These are phyloP conservation scores for Boletus barrowsii DNA, from an alignment of 768 basidiomycete genomes.

Conservation along the genomic window DNA sequence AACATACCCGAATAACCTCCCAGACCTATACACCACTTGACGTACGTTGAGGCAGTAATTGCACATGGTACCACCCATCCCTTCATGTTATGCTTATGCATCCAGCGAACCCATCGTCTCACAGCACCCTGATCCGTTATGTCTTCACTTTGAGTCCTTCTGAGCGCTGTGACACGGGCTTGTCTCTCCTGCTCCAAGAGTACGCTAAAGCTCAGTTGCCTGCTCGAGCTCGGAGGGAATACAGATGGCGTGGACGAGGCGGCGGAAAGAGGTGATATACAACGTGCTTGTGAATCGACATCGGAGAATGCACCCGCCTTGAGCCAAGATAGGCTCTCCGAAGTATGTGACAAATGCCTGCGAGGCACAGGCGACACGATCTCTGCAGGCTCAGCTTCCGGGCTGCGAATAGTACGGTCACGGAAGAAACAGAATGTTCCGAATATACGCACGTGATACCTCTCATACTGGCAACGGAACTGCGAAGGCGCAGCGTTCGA, in stretches of 20 bases:
- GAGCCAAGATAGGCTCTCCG: conserved; percentile 62
- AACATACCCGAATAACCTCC: conserved; percentile 80
- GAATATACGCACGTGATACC: conserved; percentile 14
- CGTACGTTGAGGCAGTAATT: conserved; percentile 49
- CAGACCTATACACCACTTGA: conserved; percentile 70
- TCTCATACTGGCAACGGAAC: conserved; percentile 12
- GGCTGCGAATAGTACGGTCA: conserved; percentile 6
- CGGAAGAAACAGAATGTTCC: neutral
- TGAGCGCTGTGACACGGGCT: conserved; percentile 11
- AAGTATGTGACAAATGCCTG: conserved; percentile 58
- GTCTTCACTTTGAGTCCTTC: conserved; percentile 13
- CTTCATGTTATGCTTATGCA: conserved; percentile 66
- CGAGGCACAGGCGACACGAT: conserved; percentile 68
- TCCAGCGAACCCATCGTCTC: conserved; percentile 71
- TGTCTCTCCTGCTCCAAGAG: conserved; percentile 36
- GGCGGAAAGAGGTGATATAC: conserved; percentile 42
- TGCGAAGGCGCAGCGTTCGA: conserved; percentile 17
- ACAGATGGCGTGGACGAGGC: conserved; percentile 28
- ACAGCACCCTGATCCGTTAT: conserved; percentile 42
- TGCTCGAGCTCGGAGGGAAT: conserved; percentile 19
- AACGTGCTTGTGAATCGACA: conserved; percentile 40
- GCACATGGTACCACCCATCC: conserved; percentile 56
- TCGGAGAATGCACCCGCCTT: conserved; percentile 40
- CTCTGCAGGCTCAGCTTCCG: conserved; percentile 34
- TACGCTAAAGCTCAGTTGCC: conserved; percentile 41